Evolutionary conservation across 2,329 filamentous ascomycete species (phyloP).

Genomic region (Aotearoamyces nothofagi): DNA sequence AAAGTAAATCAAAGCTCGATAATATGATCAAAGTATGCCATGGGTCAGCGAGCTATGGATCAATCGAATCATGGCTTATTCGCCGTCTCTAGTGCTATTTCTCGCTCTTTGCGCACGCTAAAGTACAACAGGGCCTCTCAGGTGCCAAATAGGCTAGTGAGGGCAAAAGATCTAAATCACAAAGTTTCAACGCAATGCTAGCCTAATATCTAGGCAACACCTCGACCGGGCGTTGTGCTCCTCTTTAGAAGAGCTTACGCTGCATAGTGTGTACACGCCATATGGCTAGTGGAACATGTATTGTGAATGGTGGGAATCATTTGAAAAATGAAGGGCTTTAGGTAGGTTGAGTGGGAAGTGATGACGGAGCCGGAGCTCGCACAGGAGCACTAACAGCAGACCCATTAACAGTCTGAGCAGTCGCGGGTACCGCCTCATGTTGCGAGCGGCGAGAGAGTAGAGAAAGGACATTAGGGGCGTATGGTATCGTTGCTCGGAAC

Average conservation of each 20-base stretch:
- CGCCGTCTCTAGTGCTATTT: slow-evolving; percentile 2
- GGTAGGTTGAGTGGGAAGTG: slow-evolving; percentile 3
- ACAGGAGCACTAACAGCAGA: slow-evolving; percentile 7
- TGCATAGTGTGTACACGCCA: too few relatives aligned
- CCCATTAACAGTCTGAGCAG: slow-evolving; percentile 5
- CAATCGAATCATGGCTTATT: background rate
- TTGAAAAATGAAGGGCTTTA: too few relatives aligned
- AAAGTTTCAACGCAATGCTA: too few relatives aligned
- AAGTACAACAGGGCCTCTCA: slow-evolving; percentile 18
- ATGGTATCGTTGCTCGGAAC: slow-evolving; percentile 33
- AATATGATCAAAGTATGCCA: too few relatives aligned
- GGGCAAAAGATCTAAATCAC: too few relatives aligned
- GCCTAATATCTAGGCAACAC: too few relatives aligned
- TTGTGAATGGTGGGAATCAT: too few relatives aligned
- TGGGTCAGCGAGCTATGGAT: too few relatives aligned
- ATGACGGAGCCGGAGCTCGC: slow-evolving; percentile 1
- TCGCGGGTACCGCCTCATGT: slow-evolving; percentile 9
- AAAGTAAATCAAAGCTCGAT: background rate
- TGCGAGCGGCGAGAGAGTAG: slow-evolving; percentile 13
- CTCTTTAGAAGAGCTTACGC: background rate
- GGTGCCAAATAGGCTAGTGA: too few relatives aligned
- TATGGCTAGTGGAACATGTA: too few relatives aligned
- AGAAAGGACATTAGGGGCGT: slow-evolving; percentile 9
- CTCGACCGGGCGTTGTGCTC: background rate
- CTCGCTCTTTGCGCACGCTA: slow-evolving; percentile 6